Base-by-base conservation (phyloP, 495 filamentous ascomycete species). In the Elasticomyces elasticus region DNA sequence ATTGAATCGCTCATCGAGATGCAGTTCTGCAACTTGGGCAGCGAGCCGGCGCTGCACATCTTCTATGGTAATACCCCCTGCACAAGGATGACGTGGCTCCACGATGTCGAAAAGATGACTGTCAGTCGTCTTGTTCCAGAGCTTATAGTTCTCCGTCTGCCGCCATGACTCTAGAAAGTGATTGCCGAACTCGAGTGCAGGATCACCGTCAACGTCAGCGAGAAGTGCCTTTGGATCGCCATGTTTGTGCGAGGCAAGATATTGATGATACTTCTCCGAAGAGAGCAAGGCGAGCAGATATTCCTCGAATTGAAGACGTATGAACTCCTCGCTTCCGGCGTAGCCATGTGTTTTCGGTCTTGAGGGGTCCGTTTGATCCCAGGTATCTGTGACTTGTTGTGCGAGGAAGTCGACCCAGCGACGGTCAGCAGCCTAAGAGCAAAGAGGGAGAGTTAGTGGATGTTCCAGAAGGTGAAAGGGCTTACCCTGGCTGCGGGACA, bases 351-450 rank as follows among this genome's bases (percentile, higher is more conserved):
- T 95, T 61, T 89, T 95, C 15, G 92, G 92, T 38, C 85, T 79
- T 47, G 81, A 75, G 6, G 92, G 92, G 67, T 97, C 89, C 5
- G 80, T 73, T 35, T 94, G 87, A 69, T 97, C 91, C 92, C 92
- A 98, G 0, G 90, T 95, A 54, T 96, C 90, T 61, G 88, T 87
- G 30, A 98, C 87, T 40, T 88, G 85, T 66, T 94, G 87, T 9
- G 89, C 89, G 38, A 98, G 77, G 59, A 90, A 88, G 67, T 98
- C 92, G 56, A 97, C 95, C 91, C 91, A 98, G 52, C 92, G 79
- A 58, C 94, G 79, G 65, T 98, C 92, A 0, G 92, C 84, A 12
- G n/a, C n/a, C n/a, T n/a, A n/a, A n/a, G n/a, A n/a, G n/a, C n/a
- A n/a, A n/a, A n/a, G n/a, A n/a, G n/a, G n/a, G n/a, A n/a, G n/a